Base-by-base conservation (phyloP, 2,329 filamentous ascomycete species). In the Westerdykella sp. region DNA sequence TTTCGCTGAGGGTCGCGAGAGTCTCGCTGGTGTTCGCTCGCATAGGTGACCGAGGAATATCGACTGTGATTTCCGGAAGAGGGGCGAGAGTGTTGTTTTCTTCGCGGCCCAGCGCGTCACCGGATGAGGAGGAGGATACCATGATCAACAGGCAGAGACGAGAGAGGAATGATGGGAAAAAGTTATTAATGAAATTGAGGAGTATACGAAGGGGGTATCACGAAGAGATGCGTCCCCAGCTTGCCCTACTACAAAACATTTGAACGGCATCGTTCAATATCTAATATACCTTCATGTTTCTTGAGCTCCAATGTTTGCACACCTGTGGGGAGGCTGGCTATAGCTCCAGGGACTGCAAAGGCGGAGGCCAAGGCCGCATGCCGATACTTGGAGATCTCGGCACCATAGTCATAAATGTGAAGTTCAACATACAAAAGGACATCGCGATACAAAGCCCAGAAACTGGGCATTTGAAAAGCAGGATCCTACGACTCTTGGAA, bases 41-140 rank as follows among this genome's bases (percentile, higher is more conserved):
- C 38, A 43, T 43, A 16, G 56, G 56, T 2, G 51, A 53, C 31
- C 45, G 50, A 3, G 54, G 54, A 7, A 59, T 56, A 13, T 56
- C 54, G 39, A 59, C 48, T 25, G 48, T 55, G 41, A 59, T 57
- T 43, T 56, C 50, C 39, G 56, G 56, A 7, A 59, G 50, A 16
- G 56, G 42, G 15, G 51, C 46, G 13, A 57, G 49, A 40, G 44
- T 18, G 13, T 13, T 40, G 21, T 43, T 49, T 22, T 48, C 45
- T 43, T 52, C 53, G 44, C 47, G 50, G 23, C 43, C 47, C 47
- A 42, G 45, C 47, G 45, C 41, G 42, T 43, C 35, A 37, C 40
- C 45, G 23, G 42, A 45, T 41, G 47, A 49, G 28, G 50, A 48
- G 34, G 52, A 49, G 14, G 36, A 38, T 44, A 50, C 53, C 55